These are phyloP conservation scores for Somion occarium DNA, from an alignment of 1,284 basidiomycete genomes.

Conservation along the genomic window DNA sequence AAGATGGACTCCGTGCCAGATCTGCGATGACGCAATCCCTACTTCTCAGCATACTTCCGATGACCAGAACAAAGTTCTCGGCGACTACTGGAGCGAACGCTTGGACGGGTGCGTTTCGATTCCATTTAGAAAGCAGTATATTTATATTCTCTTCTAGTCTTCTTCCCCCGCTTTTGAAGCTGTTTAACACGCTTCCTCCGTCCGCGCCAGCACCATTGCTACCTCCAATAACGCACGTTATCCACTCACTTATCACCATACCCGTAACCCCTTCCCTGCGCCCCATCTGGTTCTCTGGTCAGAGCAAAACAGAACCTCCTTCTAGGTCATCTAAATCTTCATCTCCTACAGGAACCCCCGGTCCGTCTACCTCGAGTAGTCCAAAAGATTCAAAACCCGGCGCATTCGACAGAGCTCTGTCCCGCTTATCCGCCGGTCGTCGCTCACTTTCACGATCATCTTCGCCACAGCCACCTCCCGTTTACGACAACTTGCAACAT, in stretches of 20 bases:
- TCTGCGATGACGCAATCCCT: conserved; percentile 23
- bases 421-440: conserved; percentile 50
- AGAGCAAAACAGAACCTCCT: conserved; percentile 15
- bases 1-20: conserved; percentile 32
- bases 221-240: conserved; percentile 66
- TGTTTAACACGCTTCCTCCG: conserved; percentile 57
- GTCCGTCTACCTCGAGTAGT: conserved; percentile 23
- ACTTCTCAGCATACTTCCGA: conserved; percentile 4
- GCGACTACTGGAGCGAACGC: conserved; percentile 66
- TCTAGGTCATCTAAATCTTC: conserved; percentile 19
- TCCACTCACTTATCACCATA: conserved; percentile 70
- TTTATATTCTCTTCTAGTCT: conserved; percentile 44
- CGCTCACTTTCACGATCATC: conserved; percentile 39
- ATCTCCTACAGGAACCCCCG: conserved; percentile 17
- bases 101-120: conserved; percentile 53
- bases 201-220: conserved; percentile 58
- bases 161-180: conserved; percentile 53
- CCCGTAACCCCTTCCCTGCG: conserved; percentile 55
- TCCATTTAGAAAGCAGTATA: too few species aligned
- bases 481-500: conserved; percentile 52
- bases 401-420: conserved; percentile 60
- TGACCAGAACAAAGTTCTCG: conserved; percentile 35
- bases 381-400: conserved; percentile 39
- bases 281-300: conserved; percentile 42
- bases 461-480: conserved; percentile 22